phyloP scores from a whole-genome alignment of 1,139 yeast genomes.

The Kurtzmaniella quercitrusa region DNA sequence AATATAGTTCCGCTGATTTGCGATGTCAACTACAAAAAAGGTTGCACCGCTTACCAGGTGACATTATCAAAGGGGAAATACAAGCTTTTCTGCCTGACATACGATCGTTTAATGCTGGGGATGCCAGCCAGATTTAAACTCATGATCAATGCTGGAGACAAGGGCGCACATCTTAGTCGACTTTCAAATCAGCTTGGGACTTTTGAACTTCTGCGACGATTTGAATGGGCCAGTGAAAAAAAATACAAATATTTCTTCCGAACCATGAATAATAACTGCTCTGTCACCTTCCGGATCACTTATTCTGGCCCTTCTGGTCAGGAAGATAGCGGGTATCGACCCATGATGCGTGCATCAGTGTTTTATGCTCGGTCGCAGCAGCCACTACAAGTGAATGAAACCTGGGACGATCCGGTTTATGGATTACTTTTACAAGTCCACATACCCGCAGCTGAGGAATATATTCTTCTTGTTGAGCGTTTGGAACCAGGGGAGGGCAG shows the following conservation, averaged over 20 bases:
- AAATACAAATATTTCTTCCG: conserved; percentile 30
- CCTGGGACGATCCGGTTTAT: conserved; percentile 40
- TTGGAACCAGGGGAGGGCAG: conserved; percentile 45
- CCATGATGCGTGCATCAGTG: conserved; percentile 41
- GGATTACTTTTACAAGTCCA: conserved; percentile 41
- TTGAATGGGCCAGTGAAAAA: conserved; percentile 38
- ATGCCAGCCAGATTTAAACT: conserved; percentile 9
- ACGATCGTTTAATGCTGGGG: conserved; percentile 12
- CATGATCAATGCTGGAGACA: conserved; percentile 11
- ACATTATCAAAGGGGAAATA: conserved; percentile 29
- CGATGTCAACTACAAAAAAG: conserved; percentile 27
- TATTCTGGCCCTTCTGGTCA: background rate
- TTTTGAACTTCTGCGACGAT: conserved; percentile 20
- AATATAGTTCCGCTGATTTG: conserved; percentile 22
- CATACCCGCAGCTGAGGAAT: conserved; percentile 24
- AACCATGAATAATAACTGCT: conserved; percentile 7
- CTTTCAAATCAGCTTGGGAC: conserved; percentile 28
- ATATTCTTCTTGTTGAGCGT: conserved; percentile 43
- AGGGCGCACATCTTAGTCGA: conserved; percentile 1
- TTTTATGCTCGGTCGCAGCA: conserved; percentile 26
- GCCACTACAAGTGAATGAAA: conserved; percentile 32
- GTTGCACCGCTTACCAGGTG: conserved; percentile 11
- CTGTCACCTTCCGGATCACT: background rate
- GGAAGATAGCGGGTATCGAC: conserved; percentile 27
- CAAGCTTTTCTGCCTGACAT: conserved; percentile 31